These are phyloP conservation scores for Tuber aestivum DNA, from an alignment of 495 filamentous ascomycete species.

Conservation along the genomic window DNA sequence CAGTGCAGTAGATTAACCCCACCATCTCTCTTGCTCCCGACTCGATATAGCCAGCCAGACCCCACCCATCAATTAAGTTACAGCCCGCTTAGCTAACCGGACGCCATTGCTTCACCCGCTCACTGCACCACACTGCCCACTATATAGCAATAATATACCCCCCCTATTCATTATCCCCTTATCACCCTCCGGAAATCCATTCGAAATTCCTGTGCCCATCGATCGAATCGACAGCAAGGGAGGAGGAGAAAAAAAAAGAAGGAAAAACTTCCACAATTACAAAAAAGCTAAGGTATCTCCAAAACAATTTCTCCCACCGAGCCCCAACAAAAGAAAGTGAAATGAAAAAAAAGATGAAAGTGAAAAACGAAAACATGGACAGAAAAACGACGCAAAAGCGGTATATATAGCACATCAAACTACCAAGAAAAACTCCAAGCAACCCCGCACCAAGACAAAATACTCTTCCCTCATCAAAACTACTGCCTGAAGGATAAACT, in stretches of 20 bases:
- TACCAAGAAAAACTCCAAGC: conserved; percentile 3
- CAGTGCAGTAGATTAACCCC: neutral
- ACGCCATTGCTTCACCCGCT: neutral
- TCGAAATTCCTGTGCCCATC: neutral
- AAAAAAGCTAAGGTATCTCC: conserved; percentile 4
- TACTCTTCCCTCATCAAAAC: conserved; percentile 7
- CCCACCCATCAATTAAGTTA: neutral
- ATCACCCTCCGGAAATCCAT: conserved; percentile 1
- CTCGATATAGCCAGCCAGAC: neutral
- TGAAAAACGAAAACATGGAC: neutral
- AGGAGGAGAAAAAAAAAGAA: neutral
- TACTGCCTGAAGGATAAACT: conserved; percentile 59
- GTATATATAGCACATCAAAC: conserved; percentile 3
- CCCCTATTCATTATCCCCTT: neutral
- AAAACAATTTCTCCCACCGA: conserved; percentile 5
- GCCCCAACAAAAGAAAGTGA: neutral
- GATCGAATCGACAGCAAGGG: neutral
- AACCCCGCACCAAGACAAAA: conserved; percentile 6
- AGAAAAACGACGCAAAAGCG: neutral
- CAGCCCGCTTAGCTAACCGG: neutral
- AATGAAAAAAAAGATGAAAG: neutral
- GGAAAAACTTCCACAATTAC: neutral
- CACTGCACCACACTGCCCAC: neutral
- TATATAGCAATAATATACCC: neutral
- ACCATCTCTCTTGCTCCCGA: neutral